Base-by-base conservation (phyloP, 2,329 filamentous ascomycete genomes). In the Aspergillus carbonarius region DNA sequence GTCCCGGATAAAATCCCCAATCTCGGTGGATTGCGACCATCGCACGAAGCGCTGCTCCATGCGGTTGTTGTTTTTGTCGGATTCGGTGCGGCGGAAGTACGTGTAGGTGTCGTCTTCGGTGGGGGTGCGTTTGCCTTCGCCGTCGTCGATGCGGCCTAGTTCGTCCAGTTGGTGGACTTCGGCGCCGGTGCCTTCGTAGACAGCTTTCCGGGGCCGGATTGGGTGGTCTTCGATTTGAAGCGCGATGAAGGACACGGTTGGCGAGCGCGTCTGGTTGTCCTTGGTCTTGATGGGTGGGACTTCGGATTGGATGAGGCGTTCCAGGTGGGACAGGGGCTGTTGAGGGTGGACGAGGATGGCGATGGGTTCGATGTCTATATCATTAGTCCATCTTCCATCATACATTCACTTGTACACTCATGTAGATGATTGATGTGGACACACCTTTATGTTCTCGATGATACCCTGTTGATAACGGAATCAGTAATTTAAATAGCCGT, bases 1-100 rank as follows among this genome's bases (percentile, higher is more conserved):
- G 71, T 97, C 93, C 8, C 92, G 87, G 64, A 97, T 95, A 70
- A 97, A 97, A 76, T 96, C 93, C 9, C 93, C 93, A 32, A 97
- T 89, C 72, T 97, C 93, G 1, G 93, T 96, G 30, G 88, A 91
- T 42, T 87, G 86, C 46, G 89, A 92, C 93, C 93, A 97, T 30
- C 92, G 87, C 2, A 96, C 91, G 79, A 93, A 95, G 55, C 85
- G 84, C 20, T 72, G 63, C 15, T 68, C 61, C 30, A 63, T 37
- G 15, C 60, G 62, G 6, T 59, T 50, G 20, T 63, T 18, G 23
- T 48, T 9, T 4, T 48, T 55, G 5, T 64, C 64, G 18, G 60
- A 59, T 54, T 65, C 59, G 1, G 60, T 60, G 20, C 61, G 87
- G 2, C 89, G 89, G 1, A 88, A 81, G 0, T 89, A 89, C 30